phyloP scores from a whole-genome alignment of 306 rosid species.

The Chamaecrista fasciculata region DNA sequence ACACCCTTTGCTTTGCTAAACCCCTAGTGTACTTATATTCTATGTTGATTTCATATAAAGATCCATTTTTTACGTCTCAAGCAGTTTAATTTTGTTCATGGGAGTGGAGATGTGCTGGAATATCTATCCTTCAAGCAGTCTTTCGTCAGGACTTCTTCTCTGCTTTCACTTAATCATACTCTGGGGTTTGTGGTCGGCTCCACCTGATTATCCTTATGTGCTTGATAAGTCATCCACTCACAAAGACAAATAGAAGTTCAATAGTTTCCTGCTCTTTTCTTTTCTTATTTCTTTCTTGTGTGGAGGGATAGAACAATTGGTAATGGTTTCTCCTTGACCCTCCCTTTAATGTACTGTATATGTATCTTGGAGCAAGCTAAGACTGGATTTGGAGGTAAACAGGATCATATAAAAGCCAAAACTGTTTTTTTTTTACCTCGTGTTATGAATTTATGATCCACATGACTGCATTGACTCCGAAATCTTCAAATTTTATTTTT shows the following conservation, averaged over 20 bases:
- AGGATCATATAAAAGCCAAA: neutral
- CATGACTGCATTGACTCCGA: neutral
- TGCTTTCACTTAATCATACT: constrained; percentile 65
- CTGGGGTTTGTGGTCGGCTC: constrained; percentile 78
- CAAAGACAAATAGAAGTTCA: constrained; percentile 42
- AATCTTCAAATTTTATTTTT: neutral
- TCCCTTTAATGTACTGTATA: constrained; percentile 17
- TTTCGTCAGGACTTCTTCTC: constrained; percentile 63
- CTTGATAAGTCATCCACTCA: constrained; percentile 34
- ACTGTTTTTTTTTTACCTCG: neutral
- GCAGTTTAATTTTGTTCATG: constrained; percentile 63
- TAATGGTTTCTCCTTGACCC: neutral
- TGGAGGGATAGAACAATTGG: constrained; percentile 19
- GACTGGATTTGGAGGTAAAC: constrained; percentile 10
- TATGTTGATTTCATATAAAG: neutral
- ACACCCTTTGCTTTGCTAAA: neutral
- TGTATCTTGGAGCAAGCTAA: constrained; percentile 14
- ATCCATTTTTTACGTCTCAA: constrained; percentile 20
- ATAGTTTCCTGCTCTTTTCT: neutral
- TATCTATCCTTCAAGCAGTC: constrained; percentile 67
- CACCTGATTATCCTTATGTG: constrained; percentile 63
- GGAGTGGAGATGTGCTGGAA: constrained; percentile 97
- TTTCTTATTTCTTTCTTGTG: too few relatives aligned
- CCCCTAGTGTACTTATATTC: neutral
- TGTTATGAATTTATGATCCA: neutral